Evolutionary conservation across 164 flowering plant genomes (phyloP).

Genomic region (Chloranthus sessilifolius): DNA sequence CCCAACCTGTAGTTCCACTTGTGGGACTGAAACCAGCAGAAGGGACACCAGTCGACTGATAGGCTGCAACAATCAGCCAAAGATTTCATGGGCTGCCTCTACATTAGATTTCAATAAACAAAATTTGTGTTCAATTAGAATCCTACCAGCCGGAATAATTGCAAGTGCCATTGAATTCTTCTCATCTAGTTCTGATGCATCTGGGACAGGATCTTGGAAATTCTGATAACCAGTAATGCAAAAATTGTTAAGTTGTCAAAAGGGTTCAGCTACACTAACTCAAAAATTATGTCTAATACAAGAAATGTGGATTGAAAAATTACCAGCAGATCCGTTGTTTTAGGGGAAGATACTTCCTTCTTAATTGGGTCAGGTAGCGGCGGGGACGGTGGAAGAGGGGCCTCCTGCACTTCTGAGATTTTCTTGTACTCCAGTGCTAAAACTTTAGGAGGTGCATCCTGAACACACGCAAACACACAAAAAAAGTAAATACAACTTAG

Average conservation of each 20-base stretch:
- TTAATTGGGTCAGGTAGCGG: conserved; percentile 61
- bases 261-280: background rate
- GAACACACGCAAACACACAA: conserved; percentile 18
- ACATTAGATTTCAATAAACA: background rate
- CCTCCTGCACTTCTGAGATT: conserved; percentile 49
- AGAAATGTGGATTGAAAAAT: conserved; percentile 8
- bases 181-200: conserved; percentile 70
- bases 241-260: background rate
- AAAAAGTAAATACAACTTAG: background rate
- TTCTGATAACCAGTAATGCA: conserved; percentile 37
- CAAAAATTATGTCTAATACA: background rate
- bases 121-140: background rate
- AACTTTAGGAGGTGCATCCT: conserved; percentile 62
- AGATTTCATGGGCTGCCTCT: too few species aligned
- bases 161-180: conserved; percentile 92
- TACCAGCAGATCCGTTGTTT: conserved; percentile 87
- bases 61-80: conserved; percentile 27
- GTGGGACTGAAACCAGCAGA: conserved; percentile 28
- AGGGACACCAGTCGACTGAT: conserved; percentile 31
- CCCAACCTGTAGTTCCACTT: conserved; percentile 86
- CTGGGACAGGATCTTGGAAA: conserved; percentile 63
- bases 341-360: conserved; percentile 45
- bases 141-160: conserved; percentile 82
- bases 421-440: conserved; percentile 79
- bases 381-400: conserved; percentile 31